These are phyloP conservation scores for Parafenestella ontariensis DNA, from an alignment of 2,329 filamentous ascomycete species.

Conservation along the genomic window DNA sequence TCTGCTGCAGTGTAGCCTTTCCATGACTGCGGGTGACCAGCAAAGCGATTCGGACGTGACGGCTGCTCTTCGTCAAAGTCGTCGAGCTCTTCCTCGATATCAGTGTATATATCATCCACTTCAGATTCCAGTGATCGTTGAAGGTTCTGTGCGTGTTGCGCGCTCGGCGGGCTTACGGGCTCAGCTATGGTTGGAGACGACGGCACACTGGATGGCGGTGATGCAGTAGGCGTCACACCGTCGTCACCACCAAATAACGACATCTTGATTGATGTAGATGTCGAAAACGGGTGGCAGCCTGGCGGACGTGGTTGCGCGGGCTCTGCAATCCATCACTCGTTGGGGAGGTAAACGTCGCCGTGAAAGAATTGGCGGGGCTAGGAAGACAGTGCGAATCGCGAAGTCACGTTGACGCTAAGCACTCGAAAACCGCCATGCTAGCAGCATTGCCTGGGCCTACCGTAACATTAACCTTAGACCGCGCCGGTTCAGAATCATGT, in stretches of 20 bases:
- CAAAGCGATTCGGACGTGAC: conserved; percentile 71
- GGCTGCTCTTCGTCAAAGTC: conserved; percentile 12
- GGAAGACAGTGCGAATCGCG: conserved; percentile 17
- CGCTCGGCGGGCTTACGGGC: conserved; percentile 15
- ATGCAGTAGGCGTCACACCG: conserved; percentile 14
- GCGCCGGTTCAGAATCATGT: too few species aligned
- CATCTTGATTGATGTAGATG: conserved; percentile 40
- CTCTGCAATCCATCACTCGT: conserved; percentile 6
- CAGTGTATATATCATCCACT: conserved; percentile 8
- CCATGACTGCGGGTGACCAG: conserved; percentile 74
- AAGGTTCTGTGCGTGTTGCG: conserved; percentile 5
- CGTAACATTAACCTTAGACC: too few species aligned
- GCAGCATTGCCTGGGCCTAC: too few species aligned
- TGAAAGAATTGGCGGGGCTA: conserved; percentile 15
- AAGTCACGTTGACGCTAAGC: too few species aligned
- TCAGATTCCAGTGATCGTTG: conserved; percentile 2
- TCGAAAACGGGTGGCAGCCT: conserved; percentile 13
- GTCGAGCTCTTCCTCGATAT: conserved; percentile 23
- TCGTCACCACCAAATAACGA: conserved; percentile 46
- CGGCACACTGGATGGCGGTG: conserved; percentile 8
- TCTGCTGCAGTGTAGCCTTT: conserved; percentile 66
- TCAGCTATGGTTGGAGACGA: conserved; percentile 12
- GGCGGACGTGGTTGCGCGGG: not conserved
- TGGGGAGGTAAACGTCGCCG: conserved; percentile 4
- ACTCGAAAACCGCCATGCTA: too few species aligned